Percentiles rank a stretch among this genome's conserved stretches.
phyloP scores from a whole-genome alignment of 2,329 filamentous ascomycete species.

The Fusarium nanum region DNA sequence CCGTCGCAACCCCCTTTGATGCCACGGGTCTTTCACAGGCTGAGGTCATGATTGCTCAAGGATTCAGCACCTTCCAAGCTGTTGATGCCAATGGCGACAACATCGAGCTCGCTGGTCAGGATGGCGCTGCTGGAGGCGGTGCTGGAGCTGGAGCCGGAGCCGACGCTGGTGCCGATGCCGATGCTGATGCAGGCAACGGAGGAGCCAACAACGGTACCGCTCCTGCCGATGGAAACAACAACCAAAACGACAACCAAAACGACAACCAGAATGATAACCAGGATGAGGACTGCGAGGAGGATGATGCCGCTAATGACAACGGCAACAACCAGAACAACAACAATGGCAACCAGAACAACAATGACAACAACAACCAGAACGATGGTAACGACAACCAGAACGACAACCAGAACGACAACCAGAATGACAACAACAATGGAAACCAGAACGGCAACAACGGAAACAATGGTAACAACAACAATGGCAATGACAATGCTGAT shows the following conservation, averaged over 20 bases:
- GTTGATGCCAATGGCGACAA: slow-evolving; percentile 49
- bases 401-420: not conserved
- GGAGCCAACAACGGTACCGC: slow-evolving; percentile 23
- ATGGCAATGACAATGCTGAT: not conserved
- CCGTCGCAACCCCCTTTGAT: slow-evolving; percentile 64
- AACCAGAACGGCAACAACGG: not conserved
- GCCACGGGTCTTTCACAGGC: slow-evolving; percentile 74
- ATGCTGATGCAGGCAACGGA: slow-evolving; percentile 4
- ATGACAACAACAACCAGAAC: not conserved
- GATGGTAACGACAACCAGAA: not conserved
- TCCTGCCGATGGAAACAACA: not conserved
- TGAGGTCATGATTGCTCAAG: slow-evolving; percentile 69
- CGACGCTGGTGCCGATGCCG: slow-evolving; percentile 4
- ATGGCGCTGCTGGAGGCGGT: slow-evolving; percentile 47
- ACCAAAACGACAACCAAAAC: not conserved
- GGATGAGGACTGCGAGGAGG: slow-evolving; percentile 8
- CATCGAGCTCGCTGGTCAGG: slow-evolving; percentile 51
- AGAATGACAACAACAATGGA: not conserved
- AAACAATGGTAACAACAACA: not conserved
- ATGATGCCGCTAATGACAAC: not conserved
- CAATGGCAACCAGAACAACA: not conserved
- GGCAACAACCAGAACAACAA: not conserved
- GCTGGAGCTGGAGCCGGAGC: slow-evolving; percentile 46
- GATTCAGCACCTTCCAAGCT: slow-evolving; percentile 71
- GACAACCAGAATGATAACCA: slow-evolving; percentile 3